Percentiles rank a stretch among this genome's conserved stretches.
Conservation (phyloP, 2,329 filamentous ascomycete genomes). For the Diaporthe citri region DNA sequence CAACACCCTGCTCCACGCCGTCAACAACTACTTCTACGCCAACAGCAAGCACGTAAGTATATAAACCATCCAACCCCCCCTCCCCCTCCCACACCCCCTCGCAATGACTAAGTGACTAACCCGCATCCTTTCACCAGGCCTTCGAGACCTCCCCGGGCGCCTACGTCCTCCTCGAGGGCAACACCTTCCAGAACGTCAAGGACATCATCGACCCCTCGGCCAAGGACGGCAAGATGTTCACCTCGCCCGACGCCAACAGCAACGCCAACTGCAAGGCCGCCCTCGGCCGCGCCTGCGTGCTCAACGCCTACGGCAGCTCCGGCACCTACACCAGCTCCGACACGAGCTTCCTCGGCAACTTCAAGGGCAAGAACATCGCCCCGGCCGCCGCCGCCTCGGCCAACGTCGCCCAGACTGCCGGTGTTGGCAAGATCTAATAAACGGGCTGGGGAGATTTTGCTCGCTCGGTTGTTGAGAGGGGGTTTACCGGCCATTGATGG, state of each 20-base stretch:
- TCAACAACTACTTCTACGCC: slow-evolving; percentile 73
- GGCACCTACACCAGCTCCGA: slow-evolving; percentile 31
- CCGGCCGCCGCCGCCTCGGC: slow-evolving; percentile 28
- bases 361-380: slow-evolving; percentile 41
- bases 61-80: too few relatives aligned
- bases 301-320: slow-evolving; percentile 54
- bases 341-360: slow-evolving; percentile 40
- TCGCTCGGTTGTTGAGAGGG: background rate
- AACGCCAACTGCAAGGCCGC: slow-evolving; percentile 56
- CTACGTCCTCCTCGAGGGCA: slow-evolving; percentile 67
- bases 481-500: background rate
- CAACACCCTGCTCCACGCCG: slow-evolving; percentile 68
- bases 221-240: slow-evolving; percentile 43
- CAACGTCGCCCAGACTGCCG: slow-evolving; percentile 19
- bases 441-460: too few relatives aligned
- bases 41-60: slow-evolving; percentile 47
- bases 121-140: slow-evolving; percentile 60
- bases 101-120: background rate
- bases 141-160: slow-evolving; percentile 63
- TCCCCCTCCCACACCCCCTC: too few relatives aligned
- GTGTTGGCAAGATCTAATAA: slow-evolving; percentile 31
- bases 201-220: slow-evolving; percentile 51
- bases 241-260: slow-evolving; percentile 43
- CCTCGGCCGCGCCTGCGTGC: slow-evolving; percentile 63
- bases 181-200: slow-evolving; percentile 68